Evolutionary conservation across 768 basidiomycete species (phyloP).

Genomic region (Naganishia vishniacii): DNA sequence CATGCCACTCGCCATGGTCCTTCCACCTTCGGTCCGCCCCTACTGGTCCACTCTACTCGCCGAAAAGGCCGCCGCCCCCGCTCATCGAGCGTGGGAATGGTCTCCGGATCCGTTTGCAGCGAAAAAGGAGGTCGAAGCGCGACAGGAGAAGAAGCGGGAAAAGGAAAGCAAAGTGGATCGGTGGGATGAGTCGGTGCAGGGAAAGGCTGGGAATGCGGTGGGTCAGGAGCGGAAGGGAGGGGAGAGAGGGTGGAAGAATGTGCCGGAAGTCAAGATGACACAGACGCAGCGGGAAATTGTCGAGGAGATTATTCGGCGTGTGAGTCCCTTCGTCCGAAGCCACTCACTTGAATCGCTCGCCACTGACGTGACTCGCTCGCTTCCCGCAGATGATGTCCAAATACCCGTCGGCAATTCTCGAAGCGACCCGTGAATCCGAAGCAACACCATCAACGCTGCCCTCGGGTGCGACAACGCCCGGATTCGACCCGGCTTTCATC

Average conservation of each 20-base stretch:
- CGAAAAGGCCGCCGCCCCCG: slow-evolving; percentile 64
- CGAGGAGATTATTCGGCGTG: slow-evolving; percentile 74
- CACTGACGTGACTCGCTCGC: slow-evolving; percentile 6
- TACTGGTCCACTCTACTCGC: slow-evolving; percentile 74
- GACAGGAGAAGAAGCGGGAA: slow-evolving; percentile 53
- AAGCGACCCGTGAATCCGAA: slow-evolving; percentile 42
- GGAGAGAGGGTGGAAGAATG: slow-evolving; percentile 45
- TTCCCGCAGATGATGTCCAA: slow-evolving; percentile 45
- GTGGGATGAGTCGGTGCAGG: neutral
- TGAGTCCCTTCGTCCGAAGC: slow-evolving; percentile 42
- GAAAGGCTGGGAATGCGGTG: slow-evolving; percentile 23
- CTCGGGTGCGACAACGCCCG: neutral
- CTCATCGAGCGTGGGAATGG: slow-evolving; percentile 79
- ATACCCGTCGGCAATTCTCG: slow-evolving; percentile 47
- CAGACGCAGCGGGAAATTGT: slow-evolving; percentile 67
- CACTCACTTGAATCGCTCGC: neutral
- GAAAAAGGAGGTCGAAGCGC: slow-evolving; percentile 60
- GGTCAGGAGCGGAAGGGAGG: slow-evolving; percentile 40
- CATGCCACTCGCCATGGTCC: slow-evolving; percentile 51
- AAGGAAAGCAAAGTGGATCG: slow-evolving; percentile 10
- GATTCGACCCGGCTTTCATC: slow-evolving; percentile 53
- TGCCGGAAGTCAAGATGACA: slow-evolving; percentile 77
- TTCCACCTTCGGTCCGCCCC: slow-evolving; percentile 77
- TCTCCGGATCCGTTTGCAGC: slow-evolving; percentile 79
- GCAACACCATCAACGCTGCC: slow-evolving; percentile 27